Evolutionary conservation across 2,329 filamentous ascomycete species (phyloP), one percentile per base, ranked within the genome.

Genomic region (Trichophyton mentagrophytes): DNA sequence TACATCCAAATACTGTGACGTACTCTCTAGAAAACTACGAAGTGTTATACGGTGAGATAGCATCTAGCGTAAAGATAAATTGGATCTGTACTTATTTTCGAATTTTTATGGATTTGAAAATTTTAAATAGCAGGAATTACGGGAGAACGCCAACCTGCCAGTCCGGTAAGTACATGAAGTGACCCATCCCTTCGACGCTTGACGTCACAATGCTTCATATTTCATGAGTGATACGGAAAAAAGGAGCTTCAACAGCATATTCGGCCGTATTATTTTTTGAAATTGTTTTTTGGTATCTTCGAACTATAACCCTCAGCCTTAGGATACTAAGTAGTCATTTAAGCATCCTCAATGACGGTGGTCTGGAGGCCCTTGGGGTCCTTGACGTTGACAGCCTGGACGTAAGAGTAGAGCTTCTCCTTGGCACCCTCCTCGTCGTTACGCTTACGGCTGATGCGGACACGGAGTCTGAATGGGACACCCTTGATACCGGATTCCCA

Each of bases 351-450:
- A 65, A 99, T 92, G 72, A 95, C 83, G 72, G 88, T 85, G 70
- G 93, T 99, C 76, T 88, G 85, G 71, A 99, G 87, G 79, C 93
- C 92, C 89, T 96, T 97, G 79, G 90, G 86, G 81, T 95, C 88
- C 89, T 97, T 96, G 77, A 97, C 91, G 80, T 96, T 96, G 78
- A 99, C 93, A 72, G 93, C 93, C 86, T 99, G 92, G 71, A 99
- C 93, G 82, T 96, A 96, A 79, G 88, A 93, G 88, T 97, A 99
- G 69, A 99, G 87, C 85, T 95, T 96, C 86, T 99, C 90, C 85
- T 96, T 96, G 78, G 95, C 93, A 74, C 89, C 90, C 82, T 99
- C 93, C 85, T 97, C 93, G 79, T 99, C 93, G 82, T 99, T 99
- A 86, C 93, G 90, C 87, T 95, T 95, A 81, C 93, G 90, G 76